These are phyloP conservation scores for Rusavskia elegans DNA, from an alignment of 495 filamentous ascomycete species.

Conservation along the genomic window DNA sequence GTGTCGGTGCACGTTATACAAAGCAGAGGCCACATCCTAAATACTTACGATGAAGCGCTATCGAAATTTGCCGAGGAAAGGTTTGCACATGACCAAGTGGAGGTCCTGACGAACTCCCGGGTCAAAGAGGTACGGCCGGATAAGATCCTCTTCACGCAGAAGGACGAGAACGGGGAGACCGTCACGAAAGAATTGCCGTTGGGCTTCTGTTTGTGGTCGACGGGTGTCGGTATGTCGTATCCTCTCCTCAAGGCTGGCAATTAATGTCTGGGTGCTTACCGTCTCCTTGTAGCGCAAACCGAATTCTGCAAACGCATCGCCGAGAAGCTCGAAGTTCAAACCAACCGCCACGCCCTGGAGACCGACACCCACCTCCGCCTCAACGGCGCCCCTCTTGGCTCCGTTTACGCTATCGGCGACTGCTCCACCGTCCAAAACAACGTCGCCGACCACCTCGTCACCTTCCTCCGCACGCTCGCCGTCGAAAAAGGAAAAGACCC, in stretches of 20 bases:
- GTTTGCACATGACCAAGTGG: conserved; percentile 80
- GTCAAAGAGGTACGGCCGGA: conserved; percentile 78
- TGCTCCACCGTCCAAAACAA: conserved; percentile 96
- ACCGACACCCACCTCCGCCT: conserved; percentile 90
- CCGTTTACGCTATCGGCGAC: conserved; percentile 96
- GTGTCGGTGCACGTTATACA: conserved; percentile 97
- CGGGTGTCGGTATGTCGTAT: conserved; percentile 49
- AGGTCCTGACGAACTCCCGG: conserved; percentile 77
- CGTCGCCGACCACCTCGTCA: conserved; percentile 67
- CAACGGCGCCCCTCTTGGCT: conserved; percentile 79
- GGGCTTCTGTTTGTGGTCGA: conserved; percentile 97
- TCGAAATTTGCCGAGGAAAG: conserved; percentile 75
- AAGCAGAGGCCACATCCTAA: conserved; percentile 82
- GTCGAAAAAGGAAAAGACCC: conserved; percentile 88
- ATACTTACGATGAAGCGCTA: conserved; percentile 93
- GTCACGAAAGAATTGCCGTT: conserved; percentile 86
- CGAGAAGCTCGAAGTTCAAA: conserved; percentile 57
- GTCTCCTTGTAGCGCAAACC: conserved; percentile 42
- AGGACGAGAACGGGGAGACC: conserved; percentile 49
- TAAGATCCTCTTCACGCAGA: conserved; percentile 76
- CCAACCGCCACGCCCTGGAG: conserved; percentile 81
- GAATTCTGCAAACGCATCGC: conserved; percentile 62
- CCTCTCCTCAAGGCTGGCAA: neutral
- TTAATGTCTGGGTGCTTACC: neutral
- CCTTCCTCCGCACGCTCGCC: conserved; percentile 75